A percentile compares a stretch with the other conserved stretches of the same genome.
Evolutionary conservation across 164 flowering plant genomes (phyloP).

Genomic region (Warburgia ugandensis): DNA sequence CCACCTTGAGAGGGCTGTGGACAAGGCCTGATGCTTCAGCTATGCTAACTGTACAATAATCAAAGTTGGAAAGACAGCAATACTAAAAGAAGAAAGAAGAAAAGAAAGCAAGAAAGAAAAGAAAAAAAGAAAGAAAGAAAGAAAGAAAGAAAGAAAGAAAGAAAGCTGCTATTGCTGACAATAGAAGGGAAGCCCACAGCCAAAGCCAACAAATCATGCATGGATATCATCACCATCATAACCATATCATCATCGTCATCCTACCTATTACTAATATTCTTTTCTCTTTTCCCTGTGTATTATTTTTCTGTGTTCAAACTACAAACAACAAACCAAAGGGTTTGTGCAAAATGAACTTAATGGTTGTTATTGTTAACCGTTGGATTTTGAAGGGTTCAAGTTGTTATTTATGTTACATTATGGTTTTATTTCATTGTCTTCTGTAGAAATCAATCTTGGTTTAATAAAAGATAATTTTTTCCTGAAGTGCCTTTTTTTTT

Average conservation of each 20-base stretch:
- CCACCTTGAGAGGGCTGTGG: background rate
- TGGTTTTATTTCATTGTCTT: too few relatives aligned
- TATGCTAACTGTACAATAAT: slow-evolving; percentile 34
- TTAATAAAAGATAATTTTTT: too few relatives aligned
- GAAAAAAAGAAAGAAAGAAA: slow-evolving; percentile 8
- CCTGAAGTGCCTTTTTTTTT: too few relatives aligned
- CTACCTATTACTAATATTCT: slow-evolving; percentile 16
- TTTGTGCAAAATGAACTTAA: slow-evolving; percentile 32
- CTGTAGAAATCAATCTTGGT: too few relatives aligned
- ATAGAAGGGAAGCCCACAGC: slow-evolving; percentile 30
- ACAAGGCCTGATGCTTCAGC: slow-evolving; percentile 21
- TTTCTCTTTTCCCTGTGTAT: slow-evolving; percentile 12
- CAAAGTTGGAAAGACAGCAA: slow-evolving; percentile 35
- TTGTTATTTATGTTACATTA: too few relatives aligned
- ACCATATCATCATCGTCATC: slow-evolving; percentile 24
- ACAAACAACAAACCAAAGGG: slow-evolving; percentile 18
- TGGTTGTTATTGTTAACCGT: too few relatives aligned
- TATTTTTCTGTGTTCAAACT: slow-evolving; percentile 6
- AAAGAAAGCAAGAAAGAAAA: slow-evolving; percentile 11
- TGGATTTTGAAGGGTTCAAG: too few relatives aligned
- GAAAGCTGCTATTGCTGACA: slow-evolving; percentile 54
- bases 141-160: too few relatives aligned
- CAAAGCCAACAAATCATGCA: slow-evolving; percentile 31
- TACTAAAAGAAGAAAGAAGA: too few relatives aligned
- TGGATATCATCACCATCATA: slow-evolving; percentile 60